Percentiles rank a stretch among this genome's conserved stretches.
Evolutionary conservation across 805 yeast genomes (phyloP).

Genomic region (Yarrowia deformans): DNA sequence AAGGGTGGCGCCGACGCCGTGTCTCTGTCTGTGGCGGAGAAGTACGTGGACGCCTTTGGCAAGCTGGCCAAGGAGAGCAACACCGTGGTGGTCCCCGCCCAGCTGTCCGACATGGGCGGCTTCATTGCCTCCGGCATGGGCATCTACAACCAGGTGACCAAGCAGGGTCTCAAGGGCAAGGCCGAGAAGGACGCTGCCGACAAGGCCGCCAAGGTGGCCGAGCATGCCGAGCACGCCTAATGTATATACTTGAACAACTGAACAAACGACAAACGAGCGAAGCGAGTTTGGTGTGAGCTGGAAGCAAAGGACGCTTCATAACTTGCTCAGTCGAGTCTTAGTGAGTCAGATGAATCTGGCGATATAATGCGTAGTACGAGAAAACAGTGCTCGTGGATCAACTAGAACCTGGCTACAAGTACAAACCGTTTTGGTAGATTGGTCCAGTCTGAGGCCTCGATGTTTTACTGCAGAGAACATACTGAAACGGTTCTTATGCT

Average conservation of each 20-base stretch:
- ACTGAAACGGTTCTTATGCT: too few species aligned
- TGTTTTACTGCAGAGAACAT: too few species aligned
- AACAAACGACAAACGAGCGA: background rate
- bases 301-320: too few species aligned
- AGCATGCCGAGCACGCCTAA: constrained; percentile 1
- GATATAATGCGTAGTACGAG: too few species aligned
- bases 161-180: constrained; percentile 5
- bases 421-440: too few species aligned
- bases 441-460: too few species aligned
- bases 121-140: constrained; percentile 80
- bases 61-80: constrained; percentile 83
- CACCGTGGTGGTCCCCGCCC: constrained; percentile 78
- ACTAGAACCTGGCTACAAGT: too few species aligned
- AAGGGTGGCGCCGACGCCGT: constrained; percentile 81
- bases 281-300: too few species aligned
- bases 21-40: constrained; percentile 79
- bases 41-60: constrained; percentile 81
- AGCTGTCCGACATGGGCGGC: constrained; percentile 73
- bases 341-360: too few species aligned
- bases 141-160: constrained; percentile 63
- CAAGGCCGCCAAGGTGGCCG: background rate
- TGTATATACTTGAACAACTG: constrained; percentile 13
- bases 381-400: too few species aligned
- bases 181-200: constrained; percentile 7
- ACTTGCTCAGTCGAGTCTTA: too few species aligned